Base-by-base conservation (phyloP, 495 filamentous ascomycete species). In the Penicillium turbatum region DNA sequence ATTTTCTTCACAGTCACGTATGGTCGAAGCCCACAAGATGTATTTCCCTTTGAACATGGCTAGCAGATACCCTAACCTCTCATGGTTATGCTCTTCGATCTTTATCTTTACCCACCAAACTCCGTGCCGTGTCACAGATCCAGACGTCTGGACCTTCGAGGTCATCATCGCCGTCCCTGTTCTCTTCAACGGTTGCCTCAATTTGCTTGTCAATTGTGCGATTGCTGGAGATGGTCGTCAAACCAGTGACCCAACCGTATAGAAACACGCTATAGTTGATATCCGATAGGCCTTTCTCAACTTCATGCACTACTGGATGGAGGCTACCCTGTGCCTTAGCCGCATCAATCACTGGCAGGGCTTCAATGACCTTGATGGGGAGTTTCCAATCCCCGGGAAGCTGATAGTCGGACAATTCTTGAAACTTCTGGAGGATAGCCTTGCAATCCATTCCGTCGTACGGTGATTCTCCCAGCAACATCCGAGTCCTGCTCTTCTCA, bases 231-330 rank as follows among this genome's bases (percentile, higher is more conserved):
- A 89, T 73, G 1, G 86, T 89, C 30, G 82, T 85, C 30, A 77
- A 56, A 1, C 74, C 74, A 4, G 70, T 69, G 32, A 70, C 71
- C 86, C 86, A 89, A 8, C 86, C 86, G 58, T 82, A 82, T 56
- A 88, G 69, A 59, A 89, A 88, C 10, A 87, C 86, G 35, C 81
- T 81, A 37, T 72, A 63, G 57, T 89, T 89, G 43, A 89, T 84
- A 34, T 78, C 71, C 5, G 78, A 80, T 43, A 89, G 64, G 16
- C 76, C 69, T 9, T 72, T 54, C 0, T 64, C 67, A 35, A 82
- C 66, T 46, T 70, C 61, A 24, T 67, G 42, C 10, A 70, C 70
- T 29, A 80, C 59, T 6, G 63, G 51, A 21, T 73, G 74, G 13
- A 80, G 58, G 12, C 51, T 68, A 8, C 53, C 64, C 12, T 72